Evolutionary conservation across 2,329 filamentous ascomycete species (phyloP).

Genomic region (Pyrenophora teres): DNA sequence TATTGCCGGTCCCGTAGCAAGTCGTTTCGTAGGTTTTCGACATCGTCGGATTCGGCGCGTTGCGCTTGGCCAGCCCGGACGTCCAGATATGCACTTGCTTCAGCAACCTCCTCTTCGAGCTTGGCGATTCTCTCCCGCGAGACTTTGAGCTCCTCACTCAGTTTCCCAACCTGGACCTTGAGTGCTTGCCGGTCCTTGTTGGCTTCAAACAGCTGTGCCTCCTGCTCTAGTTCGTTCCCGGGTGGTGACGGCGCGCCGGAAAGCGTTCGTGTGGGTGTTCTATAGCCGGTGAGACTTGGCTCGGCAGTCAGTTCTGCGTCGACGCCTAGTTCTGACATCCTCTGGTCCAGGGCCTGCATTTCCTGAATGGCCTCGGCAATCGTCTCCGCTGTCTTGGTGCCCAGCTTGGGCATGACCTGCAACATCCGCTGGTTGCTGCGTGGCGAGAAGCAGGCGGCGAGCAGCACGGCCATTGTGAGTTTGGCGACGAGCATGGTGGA

Average conservation of each 20-base stretch:
- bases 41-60: constrained; percentile 48
- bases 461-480: constrained; percentile 56
- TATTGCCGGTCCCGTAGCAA: constrained; percentile 54
- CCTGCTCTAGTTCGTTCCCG: constrained; percentile 53
- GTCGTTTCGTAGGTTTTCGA: constrained; percentile 52
- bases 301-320: constrained; percentile 44
- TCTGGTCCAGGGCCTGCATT: constrained; percentile 44
- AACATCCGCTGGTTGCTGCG: constrained; percentile 56
- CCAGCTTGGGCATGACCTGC: constrained; percentile 46
- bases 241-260: constrained; percentile 34
- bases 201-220: constrained; percentile 56
- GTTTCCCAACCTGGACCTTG: constrained; percentile 47
- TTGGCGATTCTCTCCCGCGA: constrained; percentile 50
- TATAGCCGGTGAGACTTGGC: constrained; percentile 38
- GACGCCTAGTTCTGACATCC: constrained; percentile 44
- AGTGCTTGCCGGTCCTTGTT: constrained; percentile 54
- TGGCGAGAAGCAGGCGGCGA: constrained; percentile 54
- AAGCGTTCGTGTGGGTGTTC: constrained; percentile 39
- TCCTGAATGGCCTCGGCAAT: constrained; percentile 50
- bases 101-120: constrained; percentile 55
- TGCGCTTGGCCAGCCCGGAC: constrained; percentile 46
- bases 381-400: constrained; percentile 42
- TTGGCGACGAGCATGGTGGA: constrained; percentile 48
- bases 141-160: constrained; percentile 51
- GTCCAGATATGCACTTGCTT: constrained; percentile 53